Evolutionary conservation across 495 filamentous ascomycete species (phyloP), one percentile per base, ranked within the genome.

Genomic region (Penicillium verhagenii): DNA sequence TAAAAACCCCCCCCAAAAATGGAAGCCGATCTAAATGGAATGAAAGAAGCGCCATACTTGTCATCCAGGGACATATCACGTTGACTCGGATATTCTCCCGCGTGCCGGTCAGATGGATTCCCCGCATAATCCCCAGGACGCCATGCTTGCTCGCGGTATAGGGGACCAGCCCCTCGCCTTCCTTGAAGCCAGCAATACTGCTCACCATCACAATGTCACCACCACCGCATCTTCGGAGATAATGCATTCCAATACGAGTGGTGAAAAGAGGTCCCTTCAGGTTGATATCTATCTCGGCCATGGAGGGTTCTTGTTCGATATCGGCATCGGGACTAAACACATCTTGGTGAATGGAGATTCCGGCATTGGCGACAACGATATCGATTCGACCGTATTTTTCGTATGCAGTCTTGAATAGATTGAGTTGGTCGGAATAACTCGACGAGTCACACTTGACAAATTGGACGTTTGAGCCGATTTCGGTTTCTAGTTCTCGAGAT

Each of bases 1-100:
- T n/a, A n/a, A n/a, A n/a, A n/a, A n/a, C n/a, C n/a, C n/a, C n/a
- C n/a, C n/a, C n/a, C n/a, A n/a, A n/a, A n/a, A n/a, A n/a, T n/a
- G n/a, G n/a, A n/a, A n/a, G n/a, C n/a, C n/a, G n/a, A 13, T 0
- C 14, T 33, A n/a, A 16, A 6, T 72, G 50, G 67, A 73, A 4
- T 65, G 64, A 0, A 66, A 63, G 23, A 66, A 63, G 23, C 70
- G 69, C 64, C 4, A 72, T 80, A 42, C 71, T 61, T 2, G 77
- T 79, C 64, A 78, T 74, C 79, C 78, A 82, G 1, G 81, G 81
- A 55, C 79, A 82, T 47, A 82, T 71, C 9, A 74, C 73, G 54
- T 82, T 84, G 52, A 75, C 70, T 21, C 80, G 72, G 23, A 82
- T 62, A 31, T 67, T 61, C 53, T 75, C 70, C 39, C 67, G 68